Base-by-base conservation (phyloP, 1,284 basidiomycete species). In the Puccinia novopanici region DNA sequence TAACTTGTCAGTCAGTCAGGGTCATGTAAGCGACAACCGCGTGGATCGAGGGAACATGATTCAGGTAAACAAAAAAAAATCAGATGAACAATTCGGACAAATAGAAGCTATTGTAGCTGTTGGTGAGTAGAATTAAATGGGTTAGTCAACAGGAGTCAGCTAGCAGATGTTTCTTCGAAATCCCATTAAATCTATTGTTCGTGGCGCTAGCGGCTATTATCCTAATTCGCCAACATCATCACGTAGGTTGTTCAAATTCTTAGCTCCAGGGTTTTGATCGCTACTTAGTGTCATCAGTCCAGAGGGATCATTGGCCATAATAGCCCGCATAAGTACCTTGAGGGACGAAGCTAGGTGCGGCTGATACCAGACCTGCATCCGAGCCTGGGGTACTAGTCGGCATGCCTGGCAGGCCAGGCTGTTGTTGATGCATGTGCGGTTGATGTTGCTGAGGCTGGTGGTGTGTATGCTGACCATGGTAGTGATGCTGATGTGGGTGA, bases 391-490 rank as follows among this genome's bases (percentile, higher is more conserved):
- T 42, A 63, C 68, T 45, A 40, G 77, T 59, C 17, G 40, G 67
- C 55, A 72, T 50, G 40, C 17, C 54, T 8, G 65, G 76, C 24
- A 27, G 67, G 12, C 55, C 65, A 34, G 76, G 61, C 34, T 78
- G 76, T 37, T 54, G 76, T 37, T 55, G 65, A 67, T 78, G 76
- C 27, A 57, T 45, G 52, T 65, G 65, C 22, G 22, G 67, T 57
- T 78, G 76, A n/a, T 78, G 76, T n/a, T 68, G 76, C 27, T 78
- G 76, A 37, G 76, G 76, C 24, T 78, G 76, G 27, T 68, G 67
- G 54, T 78, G 76, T 24, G 55, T 10, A 34, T 75, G 73, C 27
- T 54, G 52, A 50, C 54, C 54, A 34, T 78, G 65, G 24, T 54
- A 57, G 37, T 78, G 65, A 61, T 78, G 76, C n/a, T 68, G 76